Evolutionary conservation across 2,329 filamentous ascomycete species (phyloP), one percentile per base, ranked within the genome.

Genomic region (Aspergillus aculeatinus): DNA sequence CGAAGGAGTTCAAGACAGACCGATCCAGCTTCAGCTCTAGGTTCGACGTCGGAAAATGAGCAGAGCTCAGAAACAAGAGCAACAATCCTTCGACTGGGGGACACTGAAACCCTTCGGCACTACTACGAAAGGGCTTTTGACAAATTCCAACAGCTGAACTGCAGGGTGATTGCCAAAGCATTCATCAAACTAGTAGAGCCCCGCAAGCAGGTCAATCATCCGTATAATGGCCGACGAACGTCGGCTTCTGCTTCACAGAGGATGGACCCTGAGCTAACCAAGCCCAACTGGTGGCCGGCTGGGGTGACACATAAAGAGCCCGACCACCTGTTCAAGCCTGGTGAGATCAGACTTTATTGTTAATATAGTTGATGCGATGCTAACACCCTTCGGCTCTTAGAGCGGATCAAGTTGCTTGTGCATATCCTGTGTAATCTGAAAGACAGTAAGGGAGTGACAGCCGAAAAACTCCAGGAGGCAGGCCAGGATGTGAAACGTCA

Each of bases 141-240:
- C 52, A 65, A 70, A 9, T 73, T 80, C 50, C 76, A 78, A 54
- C 78, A 80, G 58, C 66, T 77, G 48, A 76, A 74, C 50, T 79
- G 76, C 62, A 74, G 76, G 16, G 68, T 75, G 29, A 71, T 80
- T 31, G 74, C 74, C 44, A 79, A 79, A 61, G 72, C 74, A 1
- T 80, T 73, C 65, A 75, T 80, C 61, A 79, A 77, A 60, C 60
- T 74, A 23, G 75, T 78, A 27, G 76, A 80, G 60, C 78, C 77
- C 11, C 72, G 74, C 35, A 81, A 80, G 67, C 78, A 80, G 64
- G 74, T 75, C 23, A 75, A 74, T 12, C 72, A 78, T 63, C 78
- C 78, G 9, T 80, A 80, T 59, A 80, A 80, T 68, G 79, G 79
- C 12, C 70, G 75, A 14, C 67, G 64, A 48, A 63, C 58, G 16